Evolutionary conservation across 2,329 filamentous ascomycete species (phyloP).

Genomic region (Conoideocrella luteorostrata): DNA sequence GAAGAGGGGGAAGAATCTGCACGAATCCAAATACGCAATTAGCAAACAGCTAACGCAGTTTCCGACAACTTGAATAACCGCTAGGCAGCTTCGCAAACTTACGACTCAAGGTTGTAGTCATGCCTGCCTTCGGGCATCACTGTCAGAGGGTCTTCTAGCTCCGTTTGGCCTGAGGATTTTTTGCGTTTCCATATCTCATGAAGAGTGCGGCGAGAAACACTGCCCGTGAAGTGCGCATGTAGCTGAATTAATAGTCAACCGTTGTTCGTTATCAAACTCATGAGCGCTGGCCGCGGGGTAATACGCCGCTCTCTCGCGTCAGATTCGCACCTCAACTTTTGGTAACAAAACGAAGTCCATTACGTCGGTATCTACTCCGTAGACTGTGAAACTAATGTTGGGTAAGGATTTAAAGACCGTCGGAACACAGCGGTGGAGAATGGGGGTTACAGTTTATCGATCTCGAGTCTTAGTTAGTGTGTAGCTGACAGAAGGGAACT

Average conservation of each 20-base stretch:
- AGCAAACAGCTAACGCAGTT: too few species aligned
- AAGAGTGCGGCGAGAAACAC: slow-evolving; percentile 65
- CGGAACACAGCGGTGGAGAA: too few species aligned
- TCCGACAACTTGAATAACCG: too few species aligned
- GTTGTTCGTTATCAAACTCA: background rate
- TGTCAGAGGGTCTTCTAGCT: slow-evolving; percentile 60
- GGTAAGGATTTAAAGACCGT: too few species aligned
- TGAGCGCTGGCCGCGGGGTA: too few species aligned
- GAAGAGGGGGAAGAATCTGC: slow-evolving; percentile 74
- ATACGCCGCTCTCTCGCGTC: too few species aligned
- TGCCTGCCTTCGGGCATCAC: slow-evolving; percentile 66
- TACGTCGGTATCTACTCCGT: background rate
- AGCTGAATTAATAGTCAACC: slow-evolving; percentile 41
- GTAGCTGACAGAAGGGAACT: too few species aligned
- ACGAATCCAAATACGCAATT: too few species aligned
- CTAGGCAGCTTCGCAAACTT: slow-evolving; percentile 20
- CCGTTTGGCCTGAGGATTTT: slow-evolving; percentile 43
- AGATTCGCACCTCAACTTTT: slow-evolving; percentile 46
- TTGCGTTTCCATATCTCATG: slow-evolving; percentile 67
- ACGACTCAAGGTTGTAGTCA: slow-evolving; percentile 65
- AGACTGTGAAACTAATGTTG: too few species aligned
- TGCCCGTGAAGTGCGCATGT: slow-evolving; percentile 75
- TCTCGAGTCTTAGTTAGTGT: too few species aligned
- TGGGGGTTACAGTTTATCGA: too few species aligned
- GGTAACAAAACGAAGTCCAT: slow-evolving; percentile 45